Percentiles rank a stretch among this genome's conserved stretches.
These are phyloP conservation scores for Grosmannia serpens DNA, from an alignment of 2,329 filamentous ascomycete species.

Conservation along the genomic window DNA sequence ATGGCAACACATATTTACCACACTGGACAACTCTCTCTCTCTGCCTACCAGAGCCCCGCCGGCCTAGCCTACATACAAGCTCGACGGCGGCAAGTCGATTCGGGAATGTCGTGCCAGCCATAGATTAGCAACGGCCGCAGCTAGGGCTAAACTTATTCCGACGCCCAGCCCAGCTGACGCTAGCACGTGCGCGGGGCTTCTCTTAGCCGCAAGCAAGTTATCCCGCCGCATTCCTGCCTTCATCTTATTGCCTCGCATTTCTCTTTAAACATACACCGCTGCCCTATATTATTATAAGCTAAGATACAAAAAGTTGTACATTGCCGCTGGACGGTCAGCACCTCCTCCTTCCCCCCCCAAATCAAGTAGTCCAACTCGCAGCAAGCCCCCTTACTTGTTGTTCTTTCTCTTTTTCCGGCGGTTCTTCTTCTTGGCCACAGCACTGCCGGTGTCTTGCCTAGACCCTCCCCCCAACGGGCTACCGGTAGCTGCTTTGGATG, in stretches of 20 bases:
- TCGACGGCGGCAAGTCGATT: conserved; percentile 4
- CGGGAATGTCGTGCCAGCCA: conserved; percentile 3
- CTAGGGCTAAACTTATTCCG: conserved; percentile 12
- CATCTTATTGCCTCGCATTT: background rate
- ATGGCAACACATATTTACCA: too few relatives aligned
- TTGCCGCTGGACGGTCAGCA: background rate
- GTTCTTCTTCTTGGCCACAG: conserved; percentile 23
- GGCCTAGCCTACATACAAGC: background rate
- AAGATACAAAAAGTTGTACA: background rate
- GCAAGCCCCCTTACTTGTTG: conserved; percentile 12
- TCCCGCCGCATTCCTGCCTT: too few relatives aligned
- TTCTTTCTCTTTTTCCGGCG: conserved; percentile 26
- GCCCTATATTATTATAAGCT: background rate
- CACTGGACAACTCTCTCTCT: too few relatives aligned
- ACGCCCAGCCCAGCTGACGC: background rate
- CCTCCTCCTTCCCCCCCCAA: too few relatives aligned
- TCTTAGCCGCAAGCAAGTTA: background rate
- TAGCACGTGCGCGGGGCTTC: background rate
- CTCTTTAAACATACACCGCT: background rate
- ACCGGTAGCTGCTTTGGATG: conserved; percentile 1
- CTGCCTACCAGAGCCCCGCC: background rate
- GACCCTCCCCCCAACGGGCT: background rate
- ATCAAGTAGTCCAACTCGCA: background rate
- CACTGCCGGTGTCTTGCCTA: conserved; percentile 7
- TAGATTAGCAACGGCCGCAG: background rate